phyloP scores from a whole-genome alignment of 768 basidiomycete species.

The Bullera alba region DNA sequence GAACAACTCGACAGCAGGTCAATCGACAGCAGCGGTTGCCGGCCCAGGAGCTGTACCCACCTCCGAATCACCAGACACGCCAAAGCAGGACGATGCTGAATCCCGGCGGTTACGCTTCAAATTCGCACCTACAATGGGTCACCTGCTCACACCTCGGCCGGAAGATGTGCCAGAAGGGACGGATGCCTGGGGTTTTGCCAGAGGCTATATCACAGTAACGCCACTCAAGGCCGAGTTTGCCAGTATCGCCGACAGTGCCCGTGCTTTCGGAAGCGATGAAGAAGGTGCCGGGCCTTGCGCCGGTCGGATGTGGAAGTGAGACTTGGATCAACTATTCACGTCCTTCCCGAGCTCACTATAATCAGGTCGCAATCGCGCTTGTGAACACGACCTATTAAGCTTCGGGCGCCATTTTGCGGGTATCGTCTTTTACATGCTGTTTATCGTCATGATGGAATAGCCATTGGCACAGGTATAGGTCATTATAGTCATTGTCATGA shows the following conservation, averaged over 20 bases:
- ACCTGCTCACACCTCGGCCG: conserved; percentile 57
- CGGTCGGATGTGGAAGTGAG: background rate
- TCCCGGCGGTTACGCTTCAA: conserved; percentile 56
- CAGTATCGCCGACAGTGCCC: conserved; percentile 8
- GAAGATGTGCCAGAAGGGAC: conserved; percentile 64
- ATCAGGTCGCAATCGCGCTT: no score
- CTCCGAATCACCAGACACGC: conserved; percentile 9
- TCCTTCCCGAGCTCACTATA: no score
- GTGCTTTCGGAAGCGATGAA: conserved; percentile 20
- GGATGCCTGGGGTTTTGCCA: conserved; percentile 53
- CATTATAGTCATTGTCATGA: no score
- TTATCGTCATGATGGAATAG: no score
- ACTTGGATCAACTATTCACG: background rate
- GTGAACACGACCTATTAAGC: no score
- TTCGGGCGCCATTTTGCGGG: no score
- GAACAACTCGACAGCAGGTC: background rate
- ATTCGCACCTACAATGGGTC: conserved; percentile 66
- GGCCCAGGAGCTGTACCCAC: conserved; percentile 34
- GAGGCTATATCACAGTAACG: conserved; percentile 29
- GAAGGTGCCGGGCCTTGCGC: background rate
- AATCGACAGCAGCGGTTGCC: conserved; percentile 18
- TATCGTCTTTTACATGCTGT: no score
- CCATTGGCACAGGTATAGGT: no score
- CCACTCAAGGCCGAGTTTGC: conserved; percentile 27
- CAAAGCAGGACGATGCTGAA: background rate